Evolutionary conservation across 495 filamentous ascomycete species (phyloP), one percentile per base, ranked within the genome.

Genomic region (Aspergillus coremiiformis): DNA sequence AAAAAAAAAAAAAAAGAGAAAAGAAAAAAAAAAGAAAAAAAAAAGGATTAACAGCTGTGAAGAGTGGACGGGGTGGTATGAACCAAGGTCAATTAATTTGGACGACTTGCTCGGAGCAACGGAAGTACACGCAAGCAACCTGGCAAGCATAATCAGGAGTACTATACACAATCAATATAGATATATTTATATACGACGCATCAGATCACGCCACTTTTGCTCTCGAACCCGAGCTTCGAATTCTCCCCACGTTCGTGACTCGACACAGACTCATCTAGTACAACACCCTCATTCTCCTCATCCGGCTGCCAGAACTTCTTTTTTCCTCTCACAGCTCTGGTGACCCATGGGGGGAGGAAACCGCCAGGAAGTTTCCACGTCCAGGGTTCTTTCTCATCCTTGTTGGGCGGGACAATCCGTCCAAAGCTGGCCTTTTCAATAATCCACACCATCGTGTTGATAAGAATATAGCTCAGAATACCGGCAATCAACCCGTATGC

Each of bases 401-500:
- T 84, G 62, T 86, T 85, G 1, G 78, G 74, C 0, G 87, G 87
- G 3, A 84, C 79, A 52, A 90, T 80, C 27, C 85, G 77, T 29
- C 87, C 87, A 0, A 77, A 72, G 3, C 82, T 84, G 10, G 64
- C 60, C 64, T 78, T 77, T 64, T 83, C 79, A 46, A 91, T 70
- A 35, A 85, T 11, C 79, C 80, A 89, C 0, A 81, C 78, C 23
- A 75, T 59, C 1, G 69, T 71, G 66, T 92, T 92, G 54, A 92
- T 66, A 37, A 81, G 59, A 47, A 82, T 82, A 61, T 91, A 92
- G 51, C 82, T 76, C 49, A 84, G 72, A 59, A 92, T 88, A 35
- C 87, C 87, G 3, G 84, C 86, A 50, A 91, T 87, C 24, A 89
- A 75, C 20, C 86, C 86, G 61, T 90, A 84, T 14, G 86, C 84